A percentile compares a stretch with the other conserved stretches of the same genome.
Conservation (phyloP, 331 rosid genomes). For the Cucumis variabilis region DNA sequence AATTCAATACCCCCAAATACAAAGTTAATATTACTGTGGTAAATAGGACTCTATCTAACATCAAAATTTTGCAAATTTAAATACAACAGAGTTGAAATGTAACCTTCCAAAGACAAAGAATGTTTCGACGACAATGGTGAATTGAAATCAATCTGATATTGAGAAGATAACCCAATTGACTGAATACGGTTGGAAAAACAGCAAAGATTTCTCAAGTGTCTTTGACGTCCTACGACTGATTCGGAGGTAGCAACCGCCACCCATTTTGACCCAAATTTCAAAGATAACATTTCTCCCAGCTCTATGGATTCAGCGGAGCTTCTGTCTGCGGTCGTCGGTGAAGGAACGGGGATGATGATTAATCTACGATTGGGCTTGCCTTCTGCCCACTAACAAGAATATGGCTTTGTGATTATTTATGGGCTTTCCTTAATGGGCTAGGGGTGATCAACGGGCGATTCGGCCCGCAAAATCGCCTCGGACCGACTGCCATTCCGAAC, state of each 20-base stretch:
- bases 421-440: not conserved
- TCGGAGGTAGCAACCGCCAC: not conserved
- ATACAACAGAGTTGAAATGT: not conserved
- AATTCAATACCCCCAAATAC: not conserved
- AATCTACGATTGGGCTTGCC: not conserved
- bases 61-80: not conserved
- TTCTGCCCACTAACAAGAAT: not conserved
- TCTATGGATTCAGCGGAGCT: not conserved
- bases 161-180: not conserved
- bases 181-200: not conserved
- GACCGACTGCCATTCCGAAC: too few relatives aligned
- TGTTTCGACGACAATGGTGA: constrained; percentile 7
- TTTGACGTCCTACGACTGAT: not conserved
- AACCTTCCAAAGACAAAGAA: not conserved
- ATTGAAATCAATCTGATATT: not conserved
- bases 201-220: not conserved
- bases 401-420: not conserved
- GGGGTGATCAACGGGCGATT: too few relatives aligned
- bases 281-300: constrained; percentile 11
- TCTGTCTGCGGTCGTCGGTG: not conserved
- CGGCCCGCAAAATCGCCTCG: too few relatives aligned
- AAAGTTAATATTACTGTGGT: not conserved
- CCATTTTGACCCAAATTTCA: constrained; percentile 19
- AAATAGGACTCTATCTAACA: not conserved
- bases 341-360: not conserved